Evolutionary conservation across 345 rosid species (phyloP).

Genomic region (Aurinia saxatilis): DNA sequence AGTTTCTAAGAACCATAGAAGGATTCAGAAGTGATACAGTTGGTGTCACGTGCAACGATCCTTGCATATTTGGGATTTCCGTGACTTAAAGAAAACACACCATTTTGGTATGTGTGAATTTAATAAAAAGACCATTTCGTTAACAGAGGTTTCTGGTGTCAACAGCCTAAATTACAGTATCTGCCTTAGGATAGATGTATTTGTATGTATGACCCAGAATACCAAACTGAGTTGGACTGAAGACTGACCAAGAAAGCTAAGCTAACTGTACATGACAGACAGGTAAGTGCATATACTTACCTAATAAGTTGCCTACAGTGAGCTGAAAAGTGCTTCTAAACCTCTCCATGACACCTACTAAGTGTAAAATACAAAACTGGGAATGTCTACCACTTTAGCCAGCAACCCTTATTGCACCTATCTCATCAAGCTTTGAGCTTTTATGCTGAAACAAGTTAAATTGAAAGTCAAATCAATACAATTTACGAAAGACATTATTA

Average conservation of each 20-base stretch:
- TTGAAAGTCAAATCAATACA: constrained; percentile 11
- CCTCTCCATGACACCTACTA: constrained; percentile 39
- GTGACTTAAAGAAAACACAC: not conserved
- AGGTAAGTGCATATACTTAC: constrained; percentile 33
- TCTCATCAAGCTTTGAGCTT: constrained; percentile 81
- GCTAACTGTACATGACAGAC: constrained; percentile 6
- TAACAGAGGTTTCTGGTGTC: not conserved
- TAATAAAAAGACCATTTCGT: not conserved
- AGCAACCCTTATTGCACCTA: constrained; percentile 81
- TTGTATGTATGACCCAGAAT: not conserved
- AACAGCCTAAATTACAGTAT: not conserved
- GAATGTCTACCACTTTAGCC: constrained; percentile 46
- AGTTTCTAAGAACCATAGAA: not conserved
- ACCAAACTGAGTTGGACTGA: not conserved
- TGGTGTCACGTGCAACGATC: not conserved
- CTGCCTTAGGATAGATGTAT: not conserved
- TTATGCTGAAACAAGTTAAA: constrained; percentile 63
- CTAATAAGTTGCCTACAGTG: constrained; percentile 39
- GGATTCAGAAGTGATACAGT: not conserved
- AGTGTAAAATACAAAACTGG: constrained; percentile 18
- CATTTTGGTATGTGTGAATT: not conserved
- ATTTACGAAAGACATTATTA: not conserved
- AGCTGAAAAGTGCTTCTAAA: constrained; percentile 46
- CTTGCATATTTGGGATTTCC: not conserved
- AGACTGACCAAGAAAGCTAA: not conserved